A percentile compares a stretch with the other conserved stretches of the same genome.
Evolutionary conservation across 106 monocot species (phyloP).

Genomic region (Dioscorea dumetorum): DNA sequence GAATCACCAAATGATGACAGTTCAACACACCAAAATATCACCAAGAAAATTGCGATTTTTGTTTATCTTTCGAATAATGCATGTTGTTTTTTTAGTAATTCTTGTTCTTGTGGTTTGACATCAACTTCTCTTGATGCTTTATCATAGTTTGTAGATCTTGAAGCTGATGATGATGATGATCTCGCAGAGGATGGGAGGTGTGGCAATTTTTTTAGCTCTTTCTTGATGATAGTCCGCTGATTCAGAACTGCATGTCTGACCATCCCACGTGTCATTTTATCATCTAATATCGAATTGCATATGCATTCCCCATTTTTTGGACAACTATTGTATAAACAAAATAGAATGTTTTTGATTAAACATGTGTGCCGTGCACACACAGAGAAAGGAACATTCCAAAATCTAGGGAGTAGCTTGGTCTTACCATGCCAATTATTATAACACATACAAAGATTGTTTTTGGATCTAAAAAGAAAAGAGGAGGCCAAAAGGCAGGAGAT

Average conservation of each 20-base stretch:
- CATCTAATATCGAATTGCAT: background rate
- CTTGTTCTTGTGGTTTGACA: background rate
- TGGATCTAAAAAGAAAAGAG: slow-evolving; percentile 32
- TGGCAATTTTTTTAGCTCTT: background rate
- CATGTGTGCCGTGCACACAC: too few species aligned
- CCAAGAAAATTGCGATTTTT: background rate
- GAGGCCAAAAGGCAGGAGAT: slow-evolving; percentile 12
- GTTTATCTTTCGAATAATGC: background rate
- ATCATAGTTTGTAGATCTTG: slow-evolving; percentile 46
- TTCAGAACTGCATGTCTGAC: background rate
- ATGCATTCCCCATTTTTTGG: background rate
- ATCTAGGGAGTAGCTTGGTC: too few species aligned
- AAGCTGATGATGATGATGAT: slow-evolving; percentile 27
- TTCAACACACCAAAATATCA: too few species aligned
- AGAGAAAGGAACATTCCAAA: too few species aligned
- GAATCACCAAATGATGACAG: too few species aligned
- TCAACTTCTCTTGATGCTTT: background rate
- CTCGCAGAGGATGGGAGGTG: slow-evolving; percentile 34
- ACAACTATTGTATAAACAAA: background rate
- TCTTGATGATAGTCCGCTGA: too few species aligned
- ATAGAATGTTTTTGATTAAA: too few species aligned
- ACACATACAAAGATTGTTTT: slow-evolving; percentile 92
- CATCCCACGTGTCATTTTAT: background rate
- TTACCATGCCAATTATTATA: background rate
- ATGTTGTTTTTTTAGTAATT: background rate